Evolutionary conservation across 441 rosid species (phyloP).

Genomic region (Corymbia calophylla): DNA sequence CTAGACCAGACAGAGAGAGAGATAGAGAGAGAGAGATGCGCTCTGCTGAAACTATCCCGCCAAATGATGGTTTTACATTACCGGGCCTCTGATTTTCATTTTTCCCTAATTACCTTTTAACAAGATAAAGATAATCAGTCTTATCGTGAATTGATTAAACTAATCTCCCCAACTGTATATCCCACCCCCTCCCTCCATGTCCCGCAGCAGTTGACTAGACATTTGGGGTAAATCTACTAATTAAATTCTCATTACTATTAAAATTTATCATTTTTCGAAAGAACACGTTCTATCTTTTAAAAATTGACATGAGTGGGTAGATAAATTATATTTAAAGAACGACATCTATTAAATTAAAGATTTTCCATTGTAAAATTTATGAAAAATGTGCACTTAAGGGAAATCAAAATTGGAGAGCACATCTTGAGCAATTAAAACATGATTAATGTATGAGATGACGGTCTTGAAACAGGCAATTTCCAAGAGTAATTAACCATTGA

Average conservation of each 20-base stretch:
- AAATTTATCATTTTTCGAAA: too few relatives aligned
- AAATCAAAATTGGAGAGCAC: background rate
- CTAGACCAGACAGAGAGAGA: background rate
- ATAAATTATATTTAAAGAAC: background rate
- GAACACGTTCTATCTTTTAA: too few relatives aligned
- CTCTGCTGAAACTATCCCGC: conserved; percentile 8
- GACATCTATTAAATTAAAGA: background rate
- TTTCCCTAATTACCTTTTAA: background rate
- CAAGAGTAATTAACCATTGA: background rate
- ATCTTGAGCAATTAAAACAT: background rate
- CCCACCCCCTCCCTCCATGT: background rate
- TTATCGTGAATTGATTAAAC: background rate
- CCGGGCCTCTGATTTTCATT: background rate
- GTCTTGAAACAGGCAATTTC: background rate
- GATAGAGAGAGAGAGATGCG: background rate
- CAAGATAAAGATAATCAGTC: background rate
- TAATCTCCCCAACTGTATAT: background rate
- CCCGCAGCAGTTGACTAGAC: background rate
- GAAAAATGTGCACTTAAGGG: background rate
- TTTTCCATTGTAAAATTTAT: background rate
- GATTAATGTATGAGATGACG: too few relatives aligned
- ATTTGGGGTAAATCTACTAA: too few relatives aligned
- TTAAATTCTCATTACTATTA: too few relatives aligned
- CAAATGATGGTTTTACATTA: background rate
- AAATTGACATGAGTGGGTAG: fast-evolving